Evolutionary conservation across 2,329 filamentous ascomycete genomes (phyloP), one percentile per base, ranked within the genome.

Genomic region (Dothideomycetes sp.): DNA sequence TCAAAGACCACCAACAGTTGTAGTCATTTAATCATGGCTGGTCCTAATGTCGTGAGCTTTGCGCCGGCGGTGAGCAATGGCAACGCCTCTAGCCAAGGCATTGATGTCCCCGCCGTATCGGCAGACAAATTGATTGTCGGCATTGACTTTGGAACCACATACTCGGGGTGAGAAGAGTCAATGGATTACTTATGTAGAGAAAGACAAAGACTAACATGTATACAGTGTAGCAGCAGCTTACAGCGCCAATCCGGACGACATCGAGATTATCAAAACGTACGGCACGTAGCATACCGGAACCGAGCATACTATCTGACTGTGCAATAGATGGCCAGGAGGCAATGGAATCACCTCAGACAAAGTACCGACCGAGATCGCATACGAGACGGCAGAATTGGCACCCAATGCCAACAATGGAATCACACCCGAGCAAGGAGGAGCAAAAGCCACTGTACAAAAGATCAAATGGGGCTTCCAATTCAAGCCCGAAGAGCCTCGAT

Each of bases 311-410:
- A n/a, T n/a, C 25, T 13, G 18, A 18, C 3, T 13, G 17, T n/a
- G 19, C 19, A n/a, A 33, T 29, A 63, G 64, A 40, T 89, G 84
- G 84, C 83, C 84, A 1, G 84, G 84, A 19, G 82, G 82, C 23
- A 88, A 88, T 55, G 83, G 83, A 53, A 86, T 88, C 63, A 88
- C 84, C 12, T 87, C 82, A 27, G 84, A 89, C 67, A 89, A 89
- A 67, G 83, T 88, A 2, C 84, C 84, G 1, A 87, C 82, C n/a
- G 83, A 88, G 59, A 82, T 88, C 46, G 63, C 69, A 43, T 80
- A 82, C 38, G 41, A 44, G 6, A 30, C 24, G 5, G 9, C 29
- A 27, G 27, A 30, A 11, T 9, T 23, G 4, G 11, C 24, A 5
- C 12, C 25, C 12, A n/a, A 5, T 7, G 5, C 24, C 4, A 23